Evolutionary conservation across 2,329 filamentous ascomycete species (phyloP).

Genomic region (Bipolaris cookei): DNA sequence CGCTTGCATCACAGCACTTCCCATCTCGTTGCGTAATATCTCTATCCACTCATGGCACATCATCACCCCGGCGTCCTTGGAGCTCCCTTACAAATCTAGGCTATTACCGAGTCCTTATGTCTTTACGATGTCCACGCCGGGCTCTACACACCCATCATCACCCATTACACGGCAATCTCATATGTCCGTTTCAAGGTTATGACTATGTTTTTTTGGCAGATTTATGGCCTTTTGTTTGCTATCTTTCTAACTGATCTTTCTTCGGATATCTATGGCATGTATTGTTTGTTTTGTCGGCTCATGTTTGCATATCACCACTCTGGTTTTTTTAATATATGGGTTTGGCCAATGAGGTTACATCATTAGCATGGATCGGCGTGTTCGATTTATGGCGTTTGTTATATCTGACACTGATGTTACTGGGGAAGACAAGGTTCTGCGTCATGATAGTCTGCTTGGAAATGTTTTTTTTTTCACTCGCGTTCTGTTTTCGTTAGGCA

Average conservation of each 20-base stretch:
- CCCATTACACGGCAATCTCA: not conserved
- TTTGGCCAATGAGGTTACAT: conserved; percentile 7
- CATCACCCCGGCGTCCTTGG: conserved; percentile 29
- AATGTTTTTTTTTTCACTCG: not conserved
- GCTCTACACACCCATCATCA: not conserved
- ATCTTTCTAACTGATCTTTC: conserved; percentile 1
- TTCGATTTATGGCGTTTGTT: conserved; percentile 18
- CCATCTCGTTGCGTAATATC: conserved; percentile 44
- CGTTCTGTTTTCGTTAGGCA: not conserved
- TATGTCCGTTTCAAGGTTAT: not conserved
- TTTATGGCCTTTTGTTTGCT: not conserved
- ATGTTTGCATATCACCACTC: conserved; percentile 22
- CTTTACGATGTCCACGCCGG: not conserved
- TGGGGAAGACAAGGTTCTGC: conserved; percentile 4
- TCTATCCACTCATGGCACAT: conserved; percentile 21
- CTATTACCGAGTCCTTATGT: conserved; percentile 8
- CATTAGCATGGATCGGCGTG: conserved; percentile 16
- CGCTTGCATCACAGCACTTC: conserved; percentile 32
- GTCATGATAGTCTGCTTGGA: not conserved
- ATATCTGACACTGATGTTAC: conserved; percentile 6
- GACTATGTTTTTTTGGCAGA: not conserved
- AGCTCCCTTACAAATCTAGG: conserved; percentile 19
- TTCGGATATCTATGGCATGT: conserved; percentile 10
- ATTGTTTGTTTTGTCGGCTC: conserved; percentile 12
- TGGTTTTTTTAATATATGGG: conserved; percentile 14